These are phyloP conservation scores for Malania oleifera DNA, from an alignment of 164 flowering plant genomes.

Conservation along the genomic window DNA sequence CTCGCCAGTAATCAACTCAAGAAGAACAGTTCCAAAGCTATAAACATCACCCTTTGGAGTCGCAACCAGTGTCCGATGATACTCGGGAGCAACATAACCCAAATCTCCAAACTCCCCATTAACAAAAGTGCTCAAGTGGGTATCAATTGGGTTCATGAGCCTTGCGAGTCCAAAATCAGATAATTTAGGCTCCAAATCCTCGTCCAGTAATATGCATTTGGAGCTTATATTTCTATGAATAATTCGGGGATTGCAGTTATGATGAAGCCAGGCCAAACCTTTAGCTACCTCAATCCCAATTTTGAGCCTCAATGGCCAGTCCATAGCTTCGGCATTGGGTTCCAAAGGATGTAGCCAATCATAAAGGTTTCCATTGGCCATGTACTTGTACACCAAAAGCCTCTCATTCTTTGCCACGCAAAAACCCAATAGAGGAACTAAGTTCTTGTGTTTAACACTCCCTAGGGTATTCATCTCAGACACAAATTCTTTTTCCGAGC, in stretches of 20 bases:
- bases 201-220: conserved; percentile 59
- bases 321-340: conserved; percentile 26
- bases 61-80: conserved; percentile 52
- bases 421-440: conserved; percentile 57
- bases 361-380: conserved; percentile 52
- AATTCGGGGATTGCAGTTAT: conserved; percentile 66
- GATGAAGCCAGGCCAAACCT: conserved; percentile 79
- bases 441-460: conserved; percentile 42
- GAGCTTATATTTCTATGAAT: conserved; percentile 72
- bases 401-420: conserved; percentile 56
- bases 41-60: conserved; percentile 75
- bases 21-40: conserved; percentile 65
- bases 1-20: conserved; percentile 65
- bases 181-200: conserved; percentile 54
- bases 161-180: conserved; percentile 78
- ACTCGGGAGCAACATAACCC: conserved; percentile 81
- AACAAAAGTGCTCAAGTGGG: conserved; percentile 65
- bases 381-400: conserved; percentile 53
- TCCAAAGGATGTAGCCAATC: conserved; percentile 43
- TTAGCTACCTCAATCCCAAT: conserved; percentile 59
- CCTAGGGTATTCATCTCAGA: conserved; percentile 68
- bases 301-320: conserved; percentile 61
- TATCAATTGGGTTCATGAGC: conserved; percentile 69
- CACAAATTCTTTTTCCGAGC: conserved; percentile 50
- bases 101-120: conserved; percentile 69